These are phyloP conservation scores for Spathaspora sp. DNA, from an alignment of 1,139 yeast species.

Conservation along the genomic window DNA sequence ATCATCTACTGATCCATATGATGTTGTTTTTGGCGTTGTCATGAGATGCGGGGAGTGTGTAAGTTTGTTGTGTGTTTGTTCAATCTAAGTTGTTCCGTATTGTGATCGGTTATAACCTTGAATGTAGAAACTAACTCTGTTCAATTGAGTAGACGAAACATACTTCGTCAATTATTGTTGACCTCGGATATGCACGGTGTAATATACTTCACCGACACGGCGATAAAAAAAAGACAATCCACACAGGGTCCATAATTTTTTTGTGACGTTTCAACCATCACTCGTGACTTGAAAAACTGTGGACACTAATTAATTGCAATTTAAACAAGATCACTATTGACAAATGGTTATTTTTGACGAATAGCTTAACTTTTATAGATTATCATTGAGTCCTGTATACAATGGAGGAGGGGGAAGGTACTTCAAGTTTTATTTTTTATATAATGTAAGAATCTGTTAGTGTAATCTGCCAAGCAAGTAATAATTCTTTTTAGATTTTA, in stretches of 20 bases:
- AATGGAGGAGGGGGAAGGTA: no score
- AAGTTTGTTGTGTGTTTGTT: not conserved
- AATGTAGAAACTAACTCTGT: not conserved
- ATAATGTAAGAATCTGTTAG: no score
- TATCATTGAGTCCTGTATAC: no score
- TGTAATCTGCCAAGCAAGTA: no score
- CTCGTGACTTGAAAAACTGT: slow-evolving; percentile 3
- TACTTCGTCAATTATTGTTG: not conserved
- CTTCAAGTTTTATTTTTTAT: no score
- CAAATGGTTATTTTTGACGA: no score
- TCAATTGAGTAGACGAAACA: not conserved
- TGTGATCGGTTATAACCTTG: not conserved
- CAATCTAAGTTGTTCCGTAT: not conserved
- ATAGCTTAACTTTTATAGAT: no score
- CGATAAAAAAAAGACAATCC: not conserved
- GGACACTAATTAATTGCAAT: not conserved
- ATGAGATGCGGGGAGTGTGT: not conserved
- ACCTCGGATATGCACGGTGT: not conserved
- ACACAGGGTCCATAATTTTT: slow-evolving; percentile 1
- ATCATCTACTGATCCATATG: slow-evolving; percentile 5
- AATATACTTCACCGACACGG: not conserved
- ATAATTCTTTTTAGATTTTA: no score
- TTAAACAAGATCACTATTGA: not conserved
- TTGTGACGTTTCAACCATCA: slow-evolving; percentile 1
- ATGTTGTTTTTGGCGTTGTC: slow-evolving; percentile 3